Base-by-base conservation (phyloP, 768 basidiomycete genomes). In the Pleurotus citrinopileatus region DNA sequence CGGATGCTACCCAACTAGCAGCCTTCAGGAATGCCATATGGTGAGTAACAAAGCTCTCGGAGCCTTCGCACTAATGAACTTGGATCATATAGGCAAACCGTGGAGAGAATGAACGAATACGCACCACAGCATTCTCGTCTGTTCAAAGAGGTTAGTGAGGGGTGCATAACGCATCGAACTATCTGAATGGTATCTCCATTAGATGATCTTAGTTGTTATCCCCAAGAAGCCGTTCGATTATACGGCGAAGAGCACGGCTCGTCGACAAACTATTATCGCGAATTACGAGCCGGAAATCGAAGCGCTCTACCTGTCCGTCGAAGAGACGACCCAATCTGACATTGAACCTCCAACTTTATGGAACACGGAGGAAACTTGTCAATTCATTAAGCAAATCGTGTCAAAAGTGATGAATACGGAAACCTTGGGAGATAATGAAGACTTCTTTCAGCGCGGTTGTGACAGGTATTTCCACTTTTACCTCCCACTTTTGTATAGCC, bases 101-200 rank as follows among this genome's bases (percentile, higher is more conserved):
- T 76, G 3, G 67, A 69, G 43, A 54, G 65, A 43, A 57, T 69
- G 56, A 75, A 75, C 47, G 54, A 45, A 12, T 70, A 60, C 54
- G 74, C 74, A 1, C 74, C 74, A 6, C 64, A 70, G 44, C 73
- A 75, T 50, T 74, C 73, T 0, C 61, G 72, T n/a, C 50, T 76
- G 3, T 75, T 74, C 65, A 74, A 72, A 57, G 74, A 73, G 67
- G 72, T 68, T 10, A 32, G 59, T 55, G 19, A 55, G 19, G 4
- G 34, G 1, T n/a, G 1, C 22, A 22, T 10, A 2, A 10, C 29
- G 23, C 3, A 13, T 19, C 32, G 6, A 8, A 40, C 22, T 40
- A n/a, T 44, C 19, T 42, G 1, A 7, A 44, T 42, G 22, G 9
- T 25, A 5, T 15, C 9, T 19, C 7, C 37, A 6, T 23, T 19